Evolutionary conservation across 176 grass and related monocot species (phyloP), one percentile per base, ranked within the genome.

Genomic region (Hyparrhenia diplandra): DNA sequence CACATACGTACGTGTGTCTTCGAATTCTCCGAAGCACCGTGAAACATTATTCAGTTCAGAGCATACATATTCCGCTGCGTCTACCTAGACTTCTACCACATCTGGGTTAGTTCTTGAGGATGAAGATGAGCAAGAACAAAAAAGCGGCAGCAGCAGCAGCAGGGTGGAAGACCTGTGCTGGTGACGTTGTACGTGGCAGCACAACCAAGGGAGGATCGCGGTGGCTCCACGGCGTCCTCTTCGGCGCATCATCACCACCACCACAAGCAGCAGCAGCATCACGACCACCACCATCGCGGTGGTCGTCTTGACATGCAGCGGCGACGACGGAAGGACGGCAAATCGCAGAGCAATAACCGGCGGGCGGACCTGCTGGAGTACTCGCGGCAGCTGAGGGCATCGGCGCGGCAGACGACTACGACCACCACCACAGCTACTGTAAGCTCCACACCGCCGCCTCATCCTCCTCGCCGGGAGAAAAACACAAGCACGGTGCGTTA

Each of bases 281-380:
- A 55, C 20, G 60, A 41, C 11, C 81, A 21, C 23, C 70, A 28
- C 40, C 34, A 24, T 14, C 21, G 82, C 40, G 52, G 21, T 23
- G 8, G 52, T 57, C 49, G 18, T 52, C 10, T 31, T 5, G 84
- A 57, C 27, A 1, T 23, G 54, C 21, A 37, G 20, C 45, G 84
- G 36, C 28, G 69, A 14, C 25, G 84, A 6, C 1, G 21, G 14
- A 65, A 24, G 6, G 18, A 58, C 8, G 13, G 63, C 62, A 24
- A 51, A 2, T 43, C 1, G 0, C 43, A 27, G 8, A 24, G 42
- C 5, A 40, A 57, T 12, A 42, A 81, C 29, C 70, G 78, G 6
- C 71, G 78, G 21, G 71, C 70, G 4, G 71, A 87, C 13, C 63
- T 87, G 37, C 71, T 87, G 10, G 85, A 87, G 78, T 87, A 81